Conservation (phyloP, 2,329 filamentous ascomycete species). For the Ophiocordyceps camponoti-floridani region DNA sequence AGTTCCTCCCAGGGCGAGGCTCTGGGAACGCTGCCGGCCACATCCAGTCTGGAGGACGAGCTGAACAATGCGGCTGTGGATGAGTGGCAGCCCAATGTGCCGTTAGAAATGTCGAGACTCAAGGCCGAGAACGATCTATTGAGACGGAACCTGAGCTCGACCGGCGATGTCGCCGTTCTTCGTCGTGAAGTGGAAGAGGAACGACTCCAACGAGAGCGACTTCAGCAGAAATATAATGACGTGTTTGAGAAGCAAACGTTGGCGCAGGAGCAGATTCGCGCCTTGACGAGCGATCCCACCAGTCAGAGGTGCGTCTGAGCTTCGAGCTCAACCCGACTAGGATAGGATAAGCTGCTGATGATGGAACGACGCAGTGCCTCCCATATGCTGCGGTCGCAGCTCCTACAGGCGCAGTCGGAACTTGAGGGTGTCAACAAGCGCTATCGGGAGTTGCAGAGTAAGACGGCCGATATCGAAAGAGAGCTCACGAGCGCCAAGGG, state of each 20-base stretch:
- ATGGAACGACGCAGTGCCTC: conserved; percentile 29
- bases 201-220: conserved; percentile 27
- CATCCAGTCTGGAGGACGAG: conserved; percentile 40
- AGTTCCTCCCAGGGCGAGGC: conserved; percentile 5
- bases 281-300: conserved; percentile 30
- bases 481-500: conserved; percentile 33
- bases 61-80: conserved; percentile 29
- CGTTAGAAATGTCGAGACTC: conserved; percentile 36
- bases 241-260: conserved; percentile 40
- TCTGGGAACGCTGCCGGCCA: conserved; percentile 4
- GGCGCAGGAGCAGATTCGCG: conserved; percentile 37
- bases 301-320: conserved; percentile 35
- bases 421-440: conserved; percentile 25
- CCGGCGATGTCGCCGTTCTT: conserved; percentile 34
- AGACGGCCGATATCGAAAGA: conserved; percentile 34
- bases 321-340: neutral
- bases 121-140: conserved; percentile 44
- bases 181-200: conserved; percentile 37
- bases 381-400: conserved; percentile 31
- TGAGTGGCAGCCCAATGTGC: conserved; percentile 19
- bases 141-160: conserved; percentile 32
- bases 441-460: conserved; percentile 25
- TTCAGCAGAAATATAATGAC: conserved; percentile 37
- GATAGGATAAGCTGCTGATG: conserved; percentile 14
- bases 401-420: conserved; percentile 25